These are phyloP conservation scores for Ilex aquifolium DNA, from an alignment of 257 asterid species.

Conservation along the genomic window DNA sequence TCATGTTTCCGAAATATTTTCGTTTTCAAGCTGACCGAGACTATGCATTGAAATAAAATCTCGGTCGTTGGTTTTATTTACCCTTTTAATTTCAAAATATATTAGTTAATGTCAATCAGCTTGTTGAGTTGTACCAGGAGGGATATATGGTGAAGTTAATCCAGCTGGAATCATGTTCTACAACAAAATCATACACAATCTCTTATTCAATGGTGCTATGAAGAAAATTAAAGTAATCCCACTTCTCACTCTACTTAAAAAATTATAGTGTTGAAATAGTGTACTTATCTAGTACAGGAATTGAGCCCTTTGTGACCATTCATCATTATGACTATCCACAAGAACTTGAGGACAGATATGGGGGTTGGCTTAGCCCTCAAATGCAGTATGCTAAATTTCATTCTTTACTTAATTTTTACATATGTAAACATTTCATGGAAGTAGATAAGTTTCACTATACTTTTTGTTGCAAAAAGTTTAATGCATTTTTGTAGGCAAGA, in stretches of 20 bases:
- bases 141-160: constrained; percentile 7
- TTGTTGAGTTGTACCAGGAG: constrained; percentile 6
- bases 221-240: not conserved
- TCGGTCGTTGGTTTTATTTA: no score
- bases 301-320: constrained; percentile 16
- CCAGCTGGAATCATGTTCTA: constrained; percentile 8
- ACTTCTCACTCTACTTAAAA: not conserved
- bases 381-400: not conserved
- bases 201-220: constrained; percentile 15
- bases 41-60: no score
- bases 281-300: constrained; percentile 5
- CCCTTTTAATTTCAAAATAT: not conserved
- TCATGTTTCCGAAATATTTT: no score
- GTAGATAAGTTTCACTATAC: not conserved
- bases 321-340: constrained; percentile 19
- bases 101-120: not conserved
- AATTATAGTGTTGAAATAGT: not conserved
- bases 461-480: not conserved
- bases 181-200: constrained; percentile 12
- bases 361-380: constrained; percentile 13
- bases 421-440: not conserved
- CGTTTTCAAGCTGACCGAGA: no score
- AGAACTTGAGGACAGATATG: constrained; percentile 19
- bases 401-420: no score
- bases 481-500: constrained; percentile 17